phyloP scores from a whole-genome alignment of 371 early-diverging fungal genomes.

The Mitosporidium daphniae region DNA sequence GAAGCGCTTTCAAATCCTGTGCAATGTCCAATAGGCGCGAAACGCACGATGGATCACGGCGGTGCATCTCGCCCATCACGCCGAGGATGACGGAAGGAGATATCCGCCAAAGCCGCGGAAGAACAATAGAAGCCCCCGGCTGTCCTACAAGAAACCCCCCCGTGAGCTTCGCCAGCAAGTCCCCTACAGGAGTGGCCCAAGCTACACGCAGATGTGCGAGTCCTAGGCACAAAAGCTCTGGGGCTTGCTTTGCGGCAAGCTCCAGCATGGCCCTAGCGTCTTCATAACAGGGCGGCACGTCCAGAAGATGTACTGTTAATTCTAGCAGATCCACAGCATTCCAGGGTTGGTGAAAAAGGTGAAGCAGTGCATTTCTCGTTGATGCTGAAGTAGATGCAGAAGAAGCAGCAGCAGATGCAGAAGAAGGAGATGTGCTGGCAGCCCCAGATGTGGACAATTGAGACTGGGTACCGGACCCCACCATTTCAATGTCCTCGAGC shows the following conservation, averaged over 20 bases:
- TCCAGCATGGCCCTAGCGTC: constrained; percentile 24
- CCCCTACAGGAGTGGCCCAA: constrained; percentile 3
- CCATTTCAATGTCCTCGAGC: neutral
- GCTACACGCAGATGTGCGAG: constrained; percentile 13
- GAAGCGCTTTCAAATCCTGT: constrained; percentile 32
- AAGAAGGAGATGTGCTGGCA: constrained; percentile 14
- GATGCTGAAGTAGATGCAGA: neutral
- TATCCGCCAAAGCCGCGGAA: constrained; percentile 28
- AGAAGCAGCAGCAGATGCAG: constrained; percentile 9
- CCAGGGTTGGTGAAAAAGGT: constrained; percentile 17
- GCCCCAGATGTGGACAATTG: constrained; percentile 5
- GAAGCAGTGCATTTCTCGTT: constrained; percentile 13
- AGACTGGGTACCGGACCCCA: constrained; percentile 3
- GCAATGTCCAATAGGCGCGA: constrained; percentile 33
- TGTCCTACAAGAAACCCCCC: constrained; percentile 24
- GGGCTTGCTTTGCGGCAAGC: constrained; percentile 16
- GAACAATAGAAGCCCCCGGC: constrained; percentile 19
- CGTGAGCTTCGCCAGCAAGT: constrained; percentile 13
- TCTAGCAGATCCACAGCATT: constrained; percentile 33
- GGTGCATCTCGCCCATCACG: constrained; percentile 25
- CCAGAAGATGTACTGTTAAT: constrained; percentile 16
- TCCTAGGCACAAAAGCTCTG: constrained; percentile 33
- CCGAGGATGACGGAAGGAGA: constrained; percentile 17
- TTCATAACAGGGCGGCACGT: constrained; percentile 14
- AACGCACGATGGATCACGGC: constrained; percentile 22